Evolutionary conservation across 495 filamentous ascomycete species (phyloP), one percentile per base, ranked within the genome.

Genomic region (Penicillium daleae): DNA sequence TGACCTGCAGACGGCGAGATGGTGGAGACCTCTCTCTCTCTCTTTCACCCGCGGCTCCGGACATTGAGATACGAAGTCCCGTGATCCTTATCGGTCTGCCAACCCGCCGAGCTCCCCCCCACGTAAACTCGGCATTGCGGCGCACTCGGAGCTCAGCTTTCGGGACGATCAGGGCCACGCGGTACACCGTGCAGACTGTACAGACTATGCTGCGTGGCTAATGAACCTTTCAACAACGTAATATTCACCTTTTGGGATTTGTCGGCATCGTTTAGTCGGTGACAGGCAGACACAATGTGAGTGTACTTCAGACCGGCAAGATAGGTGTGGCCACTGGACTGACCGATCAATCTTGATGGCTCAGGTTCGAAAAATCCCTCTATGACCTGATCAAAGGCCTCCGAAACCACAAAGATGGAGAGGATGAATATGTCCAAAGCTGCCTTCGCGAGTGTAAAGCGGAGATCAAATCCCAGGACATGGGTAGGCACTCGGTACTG

Each of bases 371-470:
- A 74, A 99, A 99, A 79, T 97, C 93, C 2, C 85, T 99, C 42
- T 97, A 97, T 82, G 94, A 98, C 86, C 93, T 99, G 80, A 99
- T 99, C 61, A 86, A 94, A 78, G 95, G 95, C 71, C 81, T 98
- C 61, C 88, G 95, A 54, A 93, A 89, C 67, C 93, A 98, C 77
- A 97, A 94, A 74, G 96, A 93, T 56, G 89, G 86, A 59, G 95
- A 99, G 77, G 89, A 90, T 69, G 91, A 94, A 63, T 99, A 97
- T 76, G 93, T 98, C 56, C 89, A 96, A 70, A 87, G 89, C 64
- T 92, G 88, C 65, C 79, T 98, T 69, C 90, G 90, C 79, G 95
- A 99, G 92, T 99, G 95, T 75, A 92, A 92, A 65, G 77, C 86
- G 54, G 95, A 99, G 73, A 91, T 97, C 69, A 88, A 86, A 72